Evolutionary conservation across 2,329 filamentous ascomycete species (phyloP), one percentile per base, ranked within the genome.

Genomic region (Pochonia chlamydosporia): DNA sequence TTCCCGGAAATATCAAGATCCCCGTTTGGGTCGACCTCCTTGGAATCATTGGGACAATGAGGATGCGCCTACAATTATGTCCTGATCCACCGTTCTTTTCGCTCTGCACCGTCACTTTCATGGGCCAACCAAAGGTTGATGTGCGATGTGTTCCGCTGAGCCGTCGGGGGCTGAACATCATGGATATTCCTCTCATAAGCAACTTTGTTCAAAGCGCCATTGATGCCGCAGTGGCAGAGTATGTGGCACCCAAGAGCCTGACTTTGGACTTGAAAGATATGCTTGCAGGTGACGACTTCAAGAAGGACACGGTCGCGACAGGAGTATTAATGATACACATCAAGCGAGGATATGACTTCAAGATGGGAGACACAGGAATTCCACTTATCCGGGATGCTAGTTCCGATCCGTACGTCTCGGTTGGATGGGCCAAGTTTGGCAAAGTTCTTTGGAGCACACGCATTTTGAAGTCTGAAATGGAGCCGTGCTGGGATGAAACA

Each of bases 391-490:
- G 79, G 44, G 62, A 67, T 23, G 84, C 82, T 8, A 79, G 80
- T 5, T 81, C 84, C 9, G 86, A 90, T 62, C 73, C 82, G 0
- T 89, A 89, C 53, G 77, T 88, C 14, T 82, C 81, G 1, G 81
- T 88, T 7, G 84, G 81, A 2, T 90, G 85, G 84, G 84, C 84
- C 20, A 90, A 89, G 59, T 89, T 89, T 59, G 84, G 85, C 79
- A 42, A 71, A 84, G 49, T 84, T 68, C 59, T 84, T 74, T 44
- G 63, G 62, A 66, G 65, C 44, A 89, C 85, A 0, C 75, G 85
- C 42, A 75, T 89, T 36, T 72, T 89, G 20, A 63, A 74, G 33
- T 72, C 74, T 1, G 81, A 87, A 40, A 83, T 87, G 70, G 70
- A 85, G 25, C 86, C 86, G 0, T 71, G 69, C 40, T 89, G 85